Conservation (phyloP, 306 rosid genomes). For the Trifolium pratense region DNA sequence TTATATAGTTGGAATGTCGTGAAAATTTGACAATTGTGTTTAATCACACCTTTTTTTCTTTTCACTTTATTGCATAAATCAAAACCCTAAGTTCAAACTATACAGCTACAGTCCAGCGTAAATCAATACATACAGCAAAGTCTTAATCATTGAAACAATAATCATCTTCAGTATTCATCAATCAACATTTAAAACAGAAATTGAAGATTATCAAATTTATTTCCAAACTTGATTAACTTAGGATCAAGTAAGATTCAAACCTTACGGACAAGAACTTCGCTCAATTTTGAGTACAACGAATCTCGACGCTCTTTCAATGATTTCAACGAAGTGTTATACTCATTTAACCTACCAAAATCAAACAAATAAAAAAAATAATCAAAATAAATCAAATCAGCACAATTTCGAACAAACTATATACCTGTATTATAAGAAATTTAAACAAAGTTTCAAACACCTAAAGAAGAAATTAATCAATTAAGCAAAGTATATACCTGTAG, state of each 20-base stretch:
- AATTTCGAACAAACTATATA: slow-evolving; percentile 8
- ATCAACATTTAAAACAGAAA: neutral
- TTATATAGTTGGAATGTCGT: neutral
- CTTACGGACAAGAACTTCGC: slow-evolving; percentile 81
- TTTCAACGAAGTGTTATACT: slow-evolving; percentile 57
- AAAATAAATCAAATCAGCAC: slow-evolving; percentile 26
- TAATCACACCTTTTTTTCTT: neutral
- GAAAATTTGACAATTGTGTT: neutral
- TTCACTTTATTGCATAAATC: neutral
- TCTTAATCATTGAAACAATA: neutral
- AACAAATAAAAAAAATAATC: slow-evolving; percentile 18
- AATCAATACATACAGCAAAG: too few species aligned
- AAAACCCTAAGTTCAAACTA: neutral
- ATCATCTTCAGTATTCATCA: neutral
- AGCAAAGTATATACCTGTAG: slow-evolving; percentile 57
- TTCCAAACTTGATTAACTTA: slow-evolving; percentile 15
- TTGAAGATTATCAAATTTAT: slow-evolving; percentile 8
- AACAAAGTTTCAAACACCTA: slow-evolving; percentile 22
- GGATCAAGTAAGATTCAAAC: slow-evolving; percentile 48
- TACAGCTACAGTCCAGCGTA: too few species aligned
- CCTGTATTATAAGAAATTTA: neutral
- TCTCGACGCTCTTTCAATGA: slow-evolving; percentile 74
- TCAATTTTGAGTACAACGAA: slow-evolving; percentile 65
- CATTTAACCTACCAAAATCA: slow-evolving; percentile 61
- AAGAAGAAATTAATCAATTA: neutral